These are phyloP conservation scores for Lecanicillium sp. DNA, from an alignment of 2,329 filamentous ascomycete genomes.

Conservation along the genomic window DNA sequence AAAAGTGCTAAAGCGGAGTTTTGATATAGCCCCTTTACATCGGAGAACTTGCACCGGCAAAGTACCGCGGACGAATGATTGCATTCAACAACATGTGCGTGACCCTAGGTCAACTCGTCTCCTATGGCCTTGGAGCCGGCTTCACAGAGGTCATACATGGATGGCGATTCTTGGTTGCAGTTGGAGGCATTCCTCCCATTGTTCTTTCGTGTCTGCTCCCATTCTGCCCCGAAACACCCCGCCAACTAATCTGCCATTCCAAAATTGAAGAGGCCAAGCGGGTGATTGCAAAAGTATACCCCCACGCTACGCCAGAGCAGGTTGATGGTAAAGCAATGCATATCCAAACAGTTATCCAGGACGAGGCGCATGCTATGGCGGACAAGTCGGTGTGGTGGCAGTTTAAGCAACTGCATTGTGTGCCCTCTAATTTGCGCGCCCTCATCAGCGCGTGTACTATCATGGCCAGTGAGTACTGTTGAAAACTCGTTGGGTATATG, in stretches of 20 bases:
- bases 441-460: conserved; percentile 37
- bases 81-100: conserved; percentile 38
- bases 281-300: conserved; percentile 31
- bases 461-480: conserved; percentile 28
- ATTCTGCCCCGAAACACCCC: conserved; percentile 39
- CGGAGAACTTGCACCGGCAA: conserved; percentile 39
- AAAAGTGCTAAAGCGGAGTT: neutral
- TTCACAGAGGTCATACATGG: conserved; percentile 31
- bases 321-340: conserved; percentile 33
- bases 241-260: conserved; percentile 35
- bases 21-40: conserved; percentile 27
- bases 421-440: conserved; percentile 34
- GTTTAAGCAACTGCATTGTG: conserved; percentile 35
- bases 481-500: no score
- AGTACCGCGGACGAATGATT: conserved; percentile 39
- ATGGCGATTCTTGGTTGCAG: conserved; percentile 42
- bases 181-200: conserved; percentile 38
- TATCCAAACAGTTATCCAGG: conserved; percentile 24
- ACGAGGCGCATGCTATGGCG: conserved; percentile 28
- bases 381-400: conserved; percentile 32
- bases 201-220: conserved; percentile 32
- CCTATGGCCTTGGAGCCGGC: conserved; percentile 30
- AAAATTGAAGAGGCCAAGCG: conserved; percentile 12
- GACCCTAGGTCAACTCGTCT: conserved; percentile 31
- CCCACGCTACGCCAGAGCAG: conserved; percentile 30